Percentiles rank a stretch among this genome's conserved stretches.
These are phyloP conservation scores for Leccinum olivaceoglutinosum DNA, from an alignment of 1,284 basidiomycete species.

Conservation along the genomic window DNA sequence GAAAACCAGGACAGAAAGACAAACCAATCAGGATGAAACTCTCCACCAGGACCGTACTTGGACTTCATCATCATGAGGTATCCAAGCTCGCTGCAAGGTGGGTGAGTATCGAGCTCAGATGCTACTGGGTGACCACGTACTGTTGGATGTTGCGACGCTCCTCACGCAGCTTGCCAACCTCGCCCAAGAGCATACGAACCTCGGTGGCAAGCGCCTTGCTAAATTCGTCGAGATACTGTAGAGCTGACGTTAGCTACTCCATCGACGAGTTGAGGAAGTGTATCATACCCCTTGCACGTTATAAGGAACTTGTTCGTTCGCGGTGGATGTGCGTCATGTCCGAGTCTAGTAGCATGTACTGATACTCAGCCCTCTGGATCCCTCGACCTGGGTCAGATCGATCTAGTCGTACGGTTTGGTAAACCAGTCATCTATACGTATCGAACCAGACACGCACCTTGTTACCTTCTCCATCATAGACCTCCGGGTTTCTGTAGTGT, in stretches of 20 bases:
- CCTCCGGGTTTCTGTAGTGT: too few species aligned
- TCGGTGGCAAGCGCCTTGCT: slow-evolving; percentile 74
- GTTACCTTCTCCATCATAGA: too few species aligned
- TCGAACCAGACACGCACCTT: too few species aligned
- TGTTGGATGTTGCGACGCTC: slow-evolving; percentile 66
- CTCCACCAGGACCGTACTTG: slow-evolving; percentile 70
- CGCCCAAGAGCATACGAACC: slow-evolving; percentile 68
- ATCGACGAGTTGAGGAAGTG: neutral
- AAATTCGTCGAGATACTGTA: slow-evolving; percentile 72
- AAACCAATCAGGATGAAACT: slow-evolving; percentile 70
- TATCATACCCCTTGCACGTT: slow-evolving; percentile 57
- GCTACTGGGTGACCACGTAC: slow-evolving; percentile 39
- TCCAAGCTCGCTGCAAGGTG: slow-evolving; percentile 54
- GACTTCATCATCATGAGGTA: slow-evolving; percentile 59
- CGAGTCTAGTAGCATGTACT: too few species aligned
- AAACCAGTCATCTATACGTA: too few species aligned
- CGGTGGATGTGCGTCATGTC: slow-evolving; percentile 32
- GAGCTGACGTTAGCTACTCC: slow-evolving; percentile 8
- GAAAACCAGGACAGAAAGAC: slow-evolving; percentile 11
- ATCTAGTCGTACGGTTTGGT: too few species aligned
- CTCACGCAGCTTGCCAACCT: slow-evolving; percentile 73
- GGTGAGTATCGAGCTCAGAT: slow-evolving; percentile 7
- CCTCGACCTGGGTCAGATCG: too few species aligned
- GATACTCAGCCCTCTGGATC: too few species aligned
- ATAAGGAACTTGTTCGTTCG: slow-evolving; percentile 67